Base-by-base conservation (phyloP, 495 filamentous ascomycete species). In the Daldinia loculata region DNA sequence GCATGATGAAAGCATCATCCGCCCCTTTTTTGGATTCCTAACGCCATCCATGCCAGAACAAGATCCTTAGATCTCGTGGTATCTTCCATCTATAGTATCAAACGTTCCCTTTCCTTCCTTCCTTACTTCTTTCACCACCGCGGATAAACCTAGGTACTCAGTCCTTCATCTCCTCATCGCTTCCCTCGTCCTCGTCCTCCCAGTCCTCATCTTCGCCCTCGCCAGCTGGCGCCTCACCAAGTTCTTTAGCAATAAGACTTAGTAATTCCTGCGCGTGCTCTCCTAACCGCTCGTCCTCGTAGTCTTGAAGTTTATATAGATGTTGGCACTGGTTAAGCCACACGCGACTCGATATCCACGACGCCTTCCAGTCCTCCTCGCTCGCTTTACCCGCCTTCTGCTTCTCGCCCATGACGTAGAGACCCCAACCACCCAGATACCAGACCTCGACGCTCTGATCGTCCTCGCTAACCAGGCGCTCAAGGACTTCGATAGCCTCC, bases 381-480 rank as follows among this genome's bases (percentile, higher is more conserved):
- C 77, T 70, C 19, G 55, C 48, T 50, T 73, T 76, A 60, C 43
- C 61, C 56, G 84, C 52, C 79, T 85, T 80, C 75, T 86, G 74
- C 82, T 90, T 93, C 78, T 92, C 88, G 0, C 92, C 93, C 62
- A 91, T 80, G 61, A 95, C 84, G 75, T 92, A 92, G 63, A 93
- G 84, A 62, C 91, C 91, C 91, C 95, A 99, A 9, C 96, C 96
- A 34, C 96, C 95, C 3, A 98, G 83, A 81, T 99, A 99, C 94
- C 93, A 97, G 2, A 91, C 92, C 79, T 99, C 96, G 11, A 98
- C 93, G 79, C 94, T 93, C 69, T 89, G 85, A 77, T 99, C 96
- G 69, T 98, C 94, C 78, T 98, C 96, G 5, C 83, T 78, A 17
- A 97, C 88, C 56, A 99, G 77, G 56, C 92, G 83, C 71, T 97